Percentiles rank a stretch among this genome's conserved stretches.
These are phyloP conservation scores for Penicillium sumatraense DNA, from an alignment of 2,329 filamentous ascomycete genomes.

Conservation along the genomic window DNA sequence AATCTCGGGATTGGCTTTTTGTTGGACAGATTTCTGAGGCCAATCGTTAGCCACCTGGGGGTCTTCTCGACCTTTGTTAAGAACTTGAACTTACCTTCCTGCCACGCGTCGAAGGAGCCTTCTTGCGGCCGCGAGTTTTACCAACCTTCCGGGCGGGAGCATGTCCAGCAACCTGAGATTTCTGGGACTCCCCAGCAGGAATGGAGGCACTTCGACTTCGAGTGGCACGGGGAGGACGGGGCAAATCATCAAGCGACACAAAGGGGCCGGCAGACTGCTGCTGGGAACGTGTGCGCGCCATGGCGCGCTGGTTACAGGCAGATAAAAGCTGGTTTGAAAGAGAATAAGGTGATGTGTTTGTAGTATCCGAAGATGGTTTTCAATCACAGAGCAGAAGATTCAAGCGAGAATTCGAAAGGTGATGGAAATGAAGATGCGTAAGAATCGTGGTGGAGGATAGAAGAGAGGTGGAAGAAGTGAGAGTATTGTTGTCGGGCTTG, in stretches of 20 bases:
- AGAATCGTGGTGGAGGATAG: neutral
- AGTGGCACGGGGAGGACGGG: conserved; percentile 21
- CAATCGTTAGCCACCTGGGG: neutral
- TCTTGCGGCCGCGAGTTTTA: conserved; percentile 11
- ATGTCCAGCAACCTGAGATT: conserved; percentile 1
- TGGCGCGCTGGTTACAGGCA: conserved; percentile 12
- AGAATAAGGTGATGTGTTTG: neutral
- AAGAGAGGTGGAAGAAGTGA: neutral
- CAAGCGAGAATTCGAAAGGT: neutral
- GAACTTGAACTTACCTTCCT: conserved; percentile 15
- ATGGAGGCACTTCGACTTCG: conserved; percentile 24
- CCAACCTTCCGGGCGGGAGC: conserved; percentile 7
- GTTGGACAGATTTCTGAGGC: neutral
- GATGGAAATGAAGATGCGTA: neutral
- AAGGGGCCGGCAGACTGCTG: conserved; percentile 39
- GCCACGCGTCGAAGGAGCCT: conserved; percentile 2
- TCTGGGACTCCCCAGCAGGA: conserved; percentile 15
- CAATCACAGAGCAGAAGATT: neutral
- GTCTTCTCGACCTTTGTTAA: neutral
- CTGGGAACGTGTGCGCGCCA: conserved; percentile 46
- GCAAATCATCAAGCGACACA: conserved; percentile 33
- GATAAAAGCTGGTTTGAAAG: neutral
- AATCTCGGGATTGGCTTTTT: neutral
- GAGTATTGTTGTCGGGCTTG: neutral
- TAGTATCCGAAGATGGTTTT: neutral